Evolutionary conservation across 148 eudicot genomes (phyloP).

Genomic region (Talinum fruticosum): DNA sequence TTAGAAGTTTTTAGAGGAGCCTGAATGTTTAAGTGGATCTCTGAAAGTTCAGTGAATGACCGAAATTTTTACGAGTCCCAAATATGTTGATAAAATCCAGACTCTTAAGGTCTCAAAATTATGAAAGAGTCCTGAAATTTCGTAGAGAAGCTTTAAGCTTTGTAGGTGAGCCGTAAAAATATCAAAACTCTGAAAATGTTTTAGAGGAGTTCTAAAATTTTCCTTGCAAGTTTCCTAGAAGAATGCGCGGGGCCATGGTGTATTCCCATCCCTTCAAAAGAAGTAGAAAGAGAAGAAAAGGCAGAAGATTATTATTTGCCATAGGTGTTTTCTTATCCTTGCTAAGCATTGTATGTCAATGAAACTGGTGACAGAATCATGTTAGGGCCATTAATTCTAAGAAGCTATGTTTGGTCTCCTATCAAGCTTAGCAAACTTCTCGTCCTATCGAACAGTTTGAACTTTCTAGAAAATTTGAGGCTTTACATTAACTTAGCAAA

Average conservation of each 20-base stretch:
- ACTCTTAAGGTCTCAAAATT: not conserved
- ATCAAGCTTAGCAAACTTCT: no score
- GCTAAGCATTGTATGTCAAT: not conserved
- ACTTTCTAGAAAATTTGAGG: not conserved
- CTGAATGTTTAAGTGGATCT: not conserved
- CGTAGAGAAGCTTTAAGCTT: not conserved
- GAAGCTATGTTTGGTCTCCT: no score
- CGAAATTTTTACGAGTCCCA: not conserved
- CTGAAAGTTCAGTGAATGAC: not conserved
- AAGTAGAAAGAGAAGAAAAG: not conserved
- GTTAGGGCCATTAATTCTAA: not conserved
- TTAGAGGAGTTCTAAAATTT: not conserved
- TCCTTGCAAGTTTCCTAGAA: not conserved
- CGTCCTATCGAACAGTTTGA: no score
- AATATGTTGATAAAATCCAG: not conserved
- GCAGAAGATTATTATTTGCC: no score
- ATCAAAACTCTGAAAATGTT: not conserved
- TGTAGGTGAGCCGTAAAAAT: no score
- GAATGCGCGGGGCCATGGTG: not conserved
- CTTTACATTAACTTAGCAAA: not conserved
- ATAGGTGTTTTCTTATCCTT: not conserved
- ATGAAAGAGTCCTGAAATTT: not conserved
- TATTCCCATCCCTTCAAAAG: not conserved
- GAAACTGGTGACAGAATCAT: not conserved
- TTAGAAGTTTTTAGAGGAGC: not conserved